Evolutionary conservation across 1,284 basidiomycete genomes (phyloP), one percentile per base, ranked within the genome.

Genomic region (Rhodotorula sp.): DNA sequence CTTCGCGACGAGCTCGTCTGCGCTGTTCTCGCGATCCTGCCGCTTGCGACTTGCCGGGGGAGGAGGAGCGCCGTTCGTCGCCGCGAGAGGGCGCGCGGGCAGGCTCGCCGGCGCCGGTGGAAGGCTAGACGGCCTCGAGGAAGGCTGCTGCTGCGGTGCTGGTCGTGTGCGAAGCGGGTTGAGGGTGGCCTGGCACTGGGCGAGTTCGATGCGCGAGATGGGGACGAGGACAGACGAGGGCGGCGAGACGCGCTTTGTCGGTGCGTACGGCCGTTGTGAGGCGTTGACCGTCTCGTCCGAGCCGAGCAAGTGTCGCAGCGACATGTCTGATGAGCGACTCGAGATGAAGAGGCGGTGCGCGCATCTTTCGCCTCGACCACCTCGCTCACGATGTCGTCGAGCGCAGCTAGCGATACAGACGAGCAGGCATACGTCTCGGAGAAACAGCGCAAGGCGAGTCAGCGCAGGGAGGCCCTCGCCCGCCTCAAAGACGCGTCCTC

Each of bases 171-270:
- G 64, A 20, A 74, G 54, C 0, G 71, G 74, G 47, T 75, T 73
- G 27, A 34, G 55, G n/a, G 54, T 47, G n/a, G 53, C 46, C 44
- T 67, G 66, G 34, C 47, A 71, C 46, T 75, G 71, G 13, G 53
- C 71, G 57, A 73, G 65, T 54, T 75, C 69, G 47, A 66, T 34
- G 32, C 65, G 61, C 5, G 74, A 71, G 64, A 75, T 71, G 27
- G 74, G 74, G 22, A 67, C 39, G 34, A 71, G 49, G 34, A 75
- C 65, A 2, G 71, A 73, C 7, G 44, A 22, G 34, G 74, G 47
- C 8, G 68, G 66, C 7, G 71, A 58, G 39, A 68, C 39, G 20
- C 74, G 64, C 27, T 56, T 49, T 6, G 62, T 66, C 9, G 73
- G 73, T 1, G 54, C 58, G 51, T 74, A 74, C 13, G 73, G 61